These are phyloP conservation scores for Chalciporus chontae DNA, from an alignment of 768 basidiomycete species.

Conservation along the genomic window DNA sequence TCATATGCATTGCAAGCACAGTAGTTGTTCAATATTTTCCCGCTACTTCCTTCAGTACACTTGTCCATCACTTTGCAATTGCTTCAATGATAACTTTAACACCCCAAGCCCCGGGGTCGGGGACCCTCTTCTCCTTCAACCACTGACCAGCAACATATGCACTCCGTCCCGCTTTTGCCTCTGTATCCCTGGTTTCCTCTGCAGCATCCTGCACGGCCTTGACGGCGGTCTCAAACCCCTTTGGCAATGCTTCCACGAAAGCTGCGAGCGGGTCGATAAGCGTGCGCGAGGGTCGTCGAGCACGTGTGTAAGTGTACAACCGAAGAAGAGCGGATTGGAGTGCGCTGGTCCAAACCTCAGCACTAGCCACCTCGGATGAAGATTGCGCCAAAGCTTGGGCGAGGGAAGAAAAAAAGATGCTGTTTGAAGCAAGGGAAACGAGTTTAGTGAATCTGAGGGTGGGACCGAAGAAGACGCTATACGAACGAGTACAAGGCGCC, in stretches of 20 bases:
- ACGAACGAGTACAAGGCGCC: conserved; percentile 89
- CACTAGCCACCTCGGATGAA: conserved; percentile 30
- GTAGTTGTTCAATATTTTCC: background rate
- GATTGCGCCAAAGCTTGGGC: conserved; percentile 63
- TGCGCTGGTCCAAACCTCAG: conserved; percentile 57
- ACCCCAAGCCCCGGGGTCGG: conserved; percentile 94
- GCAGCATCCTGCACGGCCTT: conserved; percentile 62
- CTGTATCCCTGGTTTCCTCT: conserved; percentile 67
- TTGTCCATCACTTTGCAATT: conserved; percentile 25
- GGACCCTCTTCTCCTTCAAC: conserved; percentile 56
- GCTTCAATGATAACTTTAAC: conserved; percentile 71
- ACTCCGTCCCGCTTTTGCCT: conserved; percentile 85
- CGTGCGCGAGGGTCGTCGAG: conserved; percentile 86
- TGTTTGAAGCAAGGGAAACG: conserved; percentile 24
- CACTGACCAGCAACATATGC: conserved; percentile 77
- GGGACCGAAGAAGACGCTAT: background rate
- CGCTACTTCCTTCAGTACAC: background rate
- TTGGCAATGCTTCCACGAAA: conserved; percentile 47
- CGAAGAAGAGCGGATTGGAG: conserved; percentile 54
- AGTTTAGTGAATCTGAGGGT: background rate
- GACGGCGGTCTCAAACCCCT: conserved; percentile 50
- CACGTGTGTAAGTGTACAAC: conserved; percentile 82
- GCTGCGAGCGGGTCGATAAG: conserved; percentile 88
- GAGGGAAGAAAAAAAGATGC: conserved; percentile 89
- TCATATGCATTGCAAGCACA: too few species aligned